Conservation (phyloP, 2,329 filamentous ascomycete genomes). For the Aureobasidium namibiae region DNA sequence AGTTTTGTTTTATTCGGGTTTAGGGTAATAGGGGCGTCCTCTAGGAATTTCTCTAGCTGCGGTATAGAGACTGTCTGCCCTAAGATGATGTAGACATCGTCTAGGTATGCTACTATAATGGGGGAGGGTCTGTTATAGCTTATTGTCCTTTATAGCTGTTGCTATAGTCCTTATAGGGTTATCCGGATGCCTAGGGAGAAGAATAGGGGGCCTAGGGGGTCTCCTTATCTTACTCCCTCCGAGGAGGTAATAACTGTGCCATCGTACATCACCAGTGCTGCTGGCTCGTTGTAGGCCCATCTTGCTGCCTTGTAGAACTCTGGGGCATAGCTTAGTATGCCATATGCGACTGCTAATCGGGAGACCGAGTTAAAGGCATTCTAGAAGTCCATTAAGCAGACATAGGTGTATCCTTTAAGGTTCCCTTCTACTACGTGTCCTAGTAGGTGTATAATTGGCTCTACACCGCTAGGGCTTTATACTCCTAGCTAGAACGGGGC, state of each 20-base stretch:
- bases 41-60: no score
- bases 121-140: no score
- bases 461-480: background rate
- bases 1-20: no score
- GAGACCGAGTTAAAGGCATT: background rate
- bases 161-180: no score
- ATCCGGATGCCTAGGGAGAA: background rate
- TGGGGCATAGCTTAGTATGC: background rate
- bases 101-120: no score
- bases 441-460: background rate
- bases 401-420: background rate
- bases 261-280: background rate
- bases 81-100: no score
- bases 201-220: background rate
- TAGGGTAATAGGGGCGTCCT: no score
- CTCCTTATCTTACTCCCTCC: background rate
- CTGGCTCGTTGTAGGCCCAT: background rate
- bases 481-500: background rate
- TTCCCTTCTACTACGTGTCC: background rate
- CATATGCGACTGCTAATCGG: background rate
- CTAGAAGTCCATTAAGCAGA: background rate
- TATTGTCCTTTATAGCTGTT: no score
- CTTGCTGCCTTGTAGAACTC: background rate
- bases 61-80: no score
- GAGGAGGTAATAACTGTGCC: background rate